Evolutionary conservation across 257 asterid genomes (phyloP).

Genomic region (Cordia subcordata): DNA sequence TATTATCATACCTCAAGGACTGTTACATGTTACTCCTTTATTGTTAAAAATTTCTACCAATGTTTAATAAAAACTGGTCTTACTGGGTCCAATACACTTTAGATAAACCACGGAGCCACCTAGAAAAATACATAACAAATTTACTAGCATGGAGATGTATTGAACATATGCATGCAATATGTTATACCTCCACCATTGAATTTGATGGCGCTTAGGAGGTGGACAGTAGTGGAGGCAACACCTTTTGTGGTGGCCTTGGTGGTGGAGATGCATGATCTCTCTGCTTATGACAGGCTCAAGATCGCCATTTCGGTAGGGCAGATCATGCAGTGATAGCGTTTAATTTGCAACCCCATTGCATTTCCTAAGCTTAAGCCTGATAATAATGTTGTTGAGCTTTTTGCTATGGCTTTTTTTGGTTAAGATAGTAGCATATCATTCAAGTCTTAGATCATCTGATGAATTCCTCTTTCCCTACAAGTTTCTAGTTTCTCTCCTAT

Average conservation of each 20-base stretch:
- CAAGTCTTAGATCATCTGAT: too few species aligned
- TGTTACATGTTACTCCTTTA: too few species aligned
- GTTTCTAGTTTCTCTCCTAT: too few species aligned
- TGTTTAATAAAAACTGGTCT: neutral
- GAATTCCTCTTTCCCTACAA: too few species aligned
- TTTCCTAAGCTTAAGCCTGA: too few species aligned
- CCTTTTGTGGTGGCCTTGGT: conserved; percentile 14
- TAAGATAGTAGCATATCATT: too few species aligned
- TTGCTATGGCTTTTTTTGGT: too few species aligned
- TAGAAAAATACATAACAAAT: neutral
- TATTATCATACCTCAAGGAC: too few species aligned
- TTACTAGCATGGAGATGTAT: neutral
- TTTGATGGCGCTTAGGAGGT: conserved; percentile 16
- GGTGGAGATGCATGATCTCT: conserved; percentile 18
- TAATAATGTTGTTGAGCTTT: too few species aligned
- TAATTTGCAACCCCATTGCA: neutral
- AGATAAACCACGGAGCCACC: neutral
- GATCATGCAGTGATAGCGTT: conserved; percentile 11
- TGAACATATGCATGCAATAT: neutral
- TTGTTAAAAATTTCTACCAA: too few species aligned
- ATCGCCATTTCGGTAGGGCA: conserved; percentile 9
- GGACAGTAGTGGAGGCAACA: conserved; percentile 5
- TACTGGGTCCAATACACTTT: too few species aligned
- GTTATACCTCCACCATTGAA: conserved; percentile 17
- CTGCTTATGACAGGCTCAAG: conserved; percentile 17